A percentile compares a stretch with the other conserved stretches of the same genome.
These are phyloP conservation scores for Saccharomyces jurei DNA, from an alignment of 805 yeast species.

Conservation along the genomic window DNA sequence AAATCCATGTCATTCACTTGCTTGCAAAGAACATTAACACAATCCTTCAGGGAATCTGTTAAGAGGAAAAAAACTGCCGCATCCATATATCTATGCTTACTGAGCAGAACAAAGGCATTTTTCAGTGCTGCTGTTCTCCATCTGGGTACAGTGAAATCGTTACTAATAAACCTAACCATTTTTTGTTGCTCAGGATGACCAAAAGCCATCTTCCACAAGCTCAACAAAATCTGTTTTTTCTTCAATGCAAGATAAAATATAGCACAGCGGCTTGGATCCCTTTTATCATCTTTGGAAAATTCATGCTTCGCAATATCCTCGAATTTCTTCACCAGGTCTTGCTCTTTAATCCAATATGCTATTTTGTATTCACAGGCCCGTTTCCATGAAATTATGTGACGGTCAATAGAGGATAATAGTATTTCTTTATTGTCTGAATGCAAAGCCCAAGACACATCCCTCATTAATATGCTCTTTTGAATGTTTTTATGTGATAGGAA, in stretches of 20 bases:
- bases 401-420: slow-evolving; percentile 39
- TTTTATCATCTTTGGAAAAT: slow-evolving; percentile 44
- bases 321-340: slow-evolving; percentile 41
- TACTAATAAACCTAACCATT: slow-evolving; percentile 65
- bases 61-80: slow-evolving; percentile 85
- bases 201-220: slow-evolving; percentile 73
- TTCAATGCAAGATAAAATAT: slow-evolving; percentile 69
- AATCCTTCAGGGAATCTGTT: slow-evolving; percentile 68
- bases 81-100: slow-evolving; percentile 79
- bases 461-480: slow-evolving; percentile 53
- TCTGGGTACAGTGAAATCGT: slow-evolving; percentile 66
- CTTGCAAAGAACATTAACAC: slow-evolving; percentile 61
- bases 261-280: slow-evolving; percentile 70
- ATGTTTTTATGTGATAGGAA: slow-evolving; percentile 46
- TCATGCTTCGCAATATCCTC: slow-evolving; percentile 69
- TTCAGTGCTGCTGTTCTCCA: slow-evolving; percentile 88
- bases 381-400: slow-evolving; percentile 48
- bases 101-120: slow-evolving; percentile 82
- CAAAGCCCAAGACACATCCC: slow-evolving; percentile 83
- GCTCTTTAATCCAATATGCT: slow-evolving; percentile 57
- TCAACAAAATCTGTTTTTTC: slow-evolving; percentile 67
- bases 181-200: slow-evolving; percentile 78
- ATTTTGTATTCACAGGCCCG: slow-evolving; percentile 53
- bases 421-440: slow-evolving; percentile 74
- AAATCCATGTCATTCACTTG: slow-evolving; percentile 62